Percentiles rank a stretch among this genome's conserved stretches.
These are phyloP conservation scores for Globisporangium canariense DNA, from an alignment of 352 stramenopile species.

Conservation along the genomic window DNA sequence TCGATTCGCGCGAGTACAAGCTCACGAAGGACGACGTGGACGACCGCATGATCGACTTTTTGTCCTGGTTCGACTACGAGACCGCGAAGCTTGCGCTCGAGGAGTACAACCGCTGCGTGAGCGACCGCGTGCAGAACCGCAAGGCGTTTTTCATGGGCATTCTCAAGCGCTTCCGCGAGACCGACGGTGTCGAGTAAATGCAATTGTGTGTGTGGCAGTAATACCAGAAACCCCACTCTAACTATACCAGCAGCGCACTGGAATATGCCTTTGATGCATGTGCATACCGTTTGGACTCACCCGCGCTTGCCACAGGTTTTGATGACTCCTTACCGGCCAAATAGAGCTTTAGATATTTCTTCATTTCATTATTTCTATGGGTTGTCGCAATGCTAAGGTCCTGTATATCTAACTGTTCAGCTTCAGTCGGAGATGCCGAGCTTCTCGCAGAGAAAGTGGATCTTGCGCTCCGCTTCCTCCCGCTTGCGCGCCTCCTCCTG, in stretches of 20 bases:
- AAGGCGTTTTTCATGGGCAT: slow-evolving; percentile 90
- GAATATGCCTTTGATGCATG: background rate
- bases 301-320: background rate
- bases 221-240: background rate
- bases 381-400: background rate
- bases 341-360: slow-evolving; percentile 10
- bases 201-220: background rate
- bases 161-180: slow-evolving; percentile 83
- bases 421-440: slow-evolving; percentile 26
- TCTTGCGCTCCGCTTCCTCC: slow-evolving; percentile 35
- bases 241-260: background rate
- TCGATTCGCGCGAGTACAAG: slow-evolving; percentile 67
- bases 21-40: slow-evolving; percentile 76
- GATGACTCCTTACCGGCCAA: background rate
- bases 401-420: background rate
- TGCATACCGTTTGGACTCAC: background rate
- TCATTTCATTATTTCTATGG: background rate
- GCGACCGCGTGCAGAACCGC: slow-evolving; percentile 73
- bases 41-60: slow-evolving; percentile 83
- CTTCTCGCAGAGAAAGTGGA: slow-evolving; percentile 44
- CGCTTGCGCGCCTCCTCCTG: slow-evolving; percentile 32
- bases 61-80: slow-evolving; percentile 88
- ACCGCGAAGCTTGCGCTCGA: slow-evolving; percentile 81
- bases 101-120: slow-evolving; percentile 76
- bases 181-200: slow-evolving; percentile 64